Evolutionary conservation across 2,329 filamentous ascomycete species (phyloP).

Genomic region (Penicillium brasilianum): DNA sequence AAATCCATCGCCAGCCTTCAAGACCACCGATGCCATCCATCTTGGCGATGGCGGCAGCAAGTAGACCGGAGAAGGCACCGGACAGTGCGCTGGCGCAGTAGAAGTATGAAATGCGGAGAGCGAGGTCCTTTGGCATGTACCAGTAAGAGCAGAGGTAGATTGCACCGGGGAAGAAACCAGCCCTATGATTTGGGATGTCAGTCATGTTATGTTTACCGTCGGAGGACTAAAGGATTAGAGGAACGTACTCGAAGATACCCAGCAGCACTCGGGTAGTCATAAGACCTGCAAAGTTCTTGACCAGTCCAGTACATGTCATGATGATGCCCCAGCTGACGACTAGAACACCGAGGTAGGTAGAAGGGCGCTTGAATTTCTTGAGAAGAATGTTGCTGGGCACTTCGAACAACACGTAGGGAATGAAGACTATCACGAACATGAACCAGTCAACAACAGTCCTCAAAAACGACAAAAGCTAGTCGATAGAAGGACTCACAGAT

Average conservation of each 20-base stretch:
- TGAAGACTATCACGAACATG: conserved; percentile 12
- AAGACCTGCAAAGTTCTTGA: conserved; percentile 24
- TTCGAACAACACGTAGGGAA: conserved; percentile 25
- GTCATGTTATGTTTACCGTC: too few relatives aligned
- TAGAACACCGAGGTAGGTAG: conserved; percentile 21
- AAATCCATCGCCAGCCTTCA: conserved; percentile 55
- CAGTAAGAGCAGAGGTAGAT: conserved; percentile 34
- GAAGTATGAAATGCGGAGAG: conserved; percentile 30
- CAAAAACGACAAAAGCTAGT: background rate
- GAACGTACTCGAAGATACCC: conserved; percentile 22
- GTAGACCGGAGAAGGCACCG: conserved; percentile 55
- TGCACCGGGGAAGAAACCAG: conserved; percentile 33
- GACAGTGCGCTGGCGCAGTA: conserved; percentile 44
- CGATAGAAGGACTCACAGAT: background rate
- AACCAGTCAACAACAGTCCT: conserved; percentile 2
- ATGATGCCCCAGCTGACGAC: conserved; percentile 22
- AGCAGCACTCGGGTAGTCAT: conserved; percentile 17
- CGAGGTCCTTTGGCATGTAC: conserved; percentile 28
- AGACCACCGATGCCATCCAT: conserved; percentile 54
- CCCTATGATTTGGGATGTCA: conserved; percentile 9
- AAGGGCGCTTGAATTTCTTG: conserved; percentile 24
- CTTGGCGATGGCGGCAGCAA: conserved; percentile 55
- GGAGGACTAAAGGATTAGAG: background rate
- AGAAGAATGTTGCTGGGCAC: conserved; percentile 26
- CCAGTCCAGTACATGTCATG: conserved; percentile 26